phyloP scores from a whole-genome alignment of 2,329 filamentous ascomycete species.

The Fusarium succisae region DNA sequence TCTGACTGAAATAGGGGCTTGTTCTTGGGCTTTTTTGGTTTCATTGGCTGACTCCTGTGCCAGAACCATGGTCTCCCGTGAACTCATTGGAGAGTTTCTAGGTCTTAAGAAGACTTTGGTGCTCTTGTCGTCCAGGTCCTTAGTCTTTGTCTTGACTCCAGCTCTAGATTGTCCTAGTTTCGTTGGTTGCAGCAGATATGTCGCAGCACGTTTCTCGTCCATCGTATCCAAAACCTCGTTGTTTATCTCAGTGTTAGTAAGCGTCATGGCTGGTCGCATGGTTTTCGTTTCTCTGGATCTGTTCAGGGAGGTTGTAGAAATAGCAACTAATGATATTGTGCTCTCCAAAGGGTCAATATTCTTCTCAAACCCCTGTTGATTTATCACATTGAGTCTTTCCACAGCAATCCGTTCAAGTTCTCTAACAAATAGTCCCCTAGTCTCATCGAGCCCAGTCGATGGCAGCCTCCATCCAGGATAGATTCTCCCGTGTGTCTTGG shows the following conservation, averaged over 20 bases:
- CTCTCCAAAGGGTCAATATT: slow-evolving; percentile 6
- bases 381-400: background rate
- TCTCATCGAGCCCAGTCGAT: background rate
- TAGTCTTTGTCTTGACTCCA: background rate
- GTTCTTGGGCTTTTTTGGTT: background rate
- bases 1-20: background rate
- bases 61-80: background rate
- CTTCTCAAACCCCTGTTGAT: background rate
- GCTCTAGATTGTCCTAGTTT: background rate
- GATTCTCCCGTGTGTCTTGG: slow-evolving; percentile 28
- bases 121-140: background rate
- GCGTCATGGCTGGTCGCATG: background rate
- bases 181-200: no score
- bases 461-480: slow-evolving; percentile 32
- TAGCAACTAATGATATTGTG: background rate
- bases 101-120: background rate
- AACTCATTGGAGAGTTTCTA: background rate
- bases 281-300: background rate
- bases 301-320: background rate
- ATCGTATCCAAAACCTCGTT: background rate
- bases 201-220: background rate
- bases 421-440: background rate
- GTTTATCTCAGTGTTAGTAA: background rate
- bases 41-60: background rate
- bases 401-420: slow-evolving; percentile 8